phyloP scores from a whole-genome alignment of 768 basidiomycete species.

The Fomitopsis serialis region DNA sequence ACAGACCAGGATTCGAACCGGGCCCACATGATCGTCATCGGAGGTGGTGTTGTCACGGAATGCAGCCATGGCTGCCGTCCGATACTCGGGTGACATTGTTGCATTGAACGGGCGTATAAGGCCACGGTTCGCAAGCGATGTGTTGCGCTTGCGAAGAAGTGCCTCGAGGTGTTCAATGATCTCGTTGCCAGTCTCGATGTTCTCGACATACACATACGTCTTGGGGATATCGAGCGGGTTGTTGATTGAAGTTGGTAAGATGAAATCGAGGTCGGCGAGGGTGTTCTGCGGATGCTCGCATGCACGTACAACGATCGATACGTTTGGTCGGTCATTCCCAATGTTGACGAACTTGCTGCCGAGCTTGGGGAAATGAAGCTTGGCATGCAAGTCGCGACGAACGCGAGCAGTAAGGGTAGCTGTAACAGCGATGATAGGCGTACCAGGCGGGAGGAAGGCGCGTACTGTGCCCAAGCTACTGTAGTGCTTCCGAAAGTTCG shows the following conservation, averaged over 20 bases:
- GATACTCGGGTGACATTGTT: constrained; percentile 13
- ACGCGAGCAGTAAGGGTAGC: constrained; percentile 28
- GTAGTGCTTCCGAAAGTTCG: constrained; percentile 29
- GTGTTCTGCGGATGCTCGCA: constrained; percentile 29
- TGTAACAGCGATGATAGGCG: constrained; percentile 28
- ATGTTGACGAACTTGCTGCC: constrained; percentile 18
- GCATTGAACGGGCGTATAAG: constrained; percentile 27
- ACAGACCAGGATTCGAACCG: constrained; percentile 26
- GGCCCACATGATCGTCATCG: too few species aligned
- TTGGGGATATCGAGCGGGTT: constrained; percentile 17
- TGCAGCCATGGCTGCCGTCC: constrained; percentile 17
- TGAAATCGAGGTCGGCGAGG: constrained; percentile 29
- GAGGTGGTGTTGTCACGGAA: constrained; percentile 14
- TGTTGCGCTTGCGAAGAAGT: constrained; percentile 4
- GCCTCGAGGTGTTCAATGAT: constrained; percentile 22
- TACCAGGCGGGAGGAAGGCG: constrained; percentile 22
- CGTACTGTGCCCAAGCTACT: constrained; percentile 22
- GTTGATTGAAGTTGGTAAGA: constrained; percentile 15
- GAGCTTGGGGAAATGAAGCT: constrained; percentile 20
- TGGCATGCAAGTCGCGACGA: constrained; percentile 21
- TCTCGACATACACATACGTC: constrained; percentile 28
- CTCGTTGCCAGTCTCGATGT: constrained; percentile 18
- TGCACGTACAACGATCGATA: constrained; percentile 29
- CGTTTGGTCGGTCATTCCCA: constrained; percentile 31
- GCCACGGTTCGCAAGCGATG: constrained; percentile 1